Evolutionary conservation across 2,329 filamentous ascomycete genomes (phyloP).

Genomic region (Cladophialophora immunda): DNA sequence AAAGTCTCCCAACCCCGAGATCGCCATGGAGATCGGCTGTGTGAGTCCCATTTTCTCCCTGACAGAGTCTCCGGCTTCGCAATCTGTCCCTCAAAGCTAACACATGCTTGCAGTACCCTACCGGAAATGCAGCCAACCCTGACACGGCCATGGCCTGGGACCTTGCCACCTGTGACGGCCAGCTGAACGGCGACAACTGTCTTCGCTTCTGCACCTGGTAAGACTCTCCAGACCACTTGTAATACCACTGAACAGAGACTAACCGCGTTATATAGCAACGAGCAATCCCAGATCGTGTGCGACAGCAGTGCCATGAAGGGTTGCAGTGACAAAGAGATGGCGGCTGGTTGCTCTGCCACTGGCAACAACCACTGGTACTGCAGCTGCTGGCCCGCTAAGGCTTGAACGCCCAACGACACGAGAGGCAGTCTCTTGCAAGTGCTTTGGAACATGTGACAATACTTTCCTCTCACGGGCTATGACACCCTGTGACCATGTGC

Average conservation of each 20-base stretch:
- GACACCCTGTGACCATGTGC: background rate
- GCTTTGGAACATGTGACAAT: background rate
- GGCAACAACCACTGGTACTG: conserved; percentile 6
- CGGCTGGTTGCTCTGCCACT: conserved; percentile 3
- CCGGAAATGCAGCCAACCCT: conserved; percentile 7
- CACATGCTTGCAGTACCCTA: conserved; percentile 5
- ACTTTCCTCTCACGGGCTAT: background rate
- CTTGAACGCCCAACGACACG: background rate
- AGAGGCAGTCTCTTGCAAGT: background rate
- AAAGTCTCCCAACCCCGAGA: conserved; percentile 1
- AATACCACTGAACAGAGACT: background rate
- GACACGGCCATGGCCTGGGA: conserved; percentile 6
- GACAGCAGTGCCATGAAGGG: conserved; percentile 11
- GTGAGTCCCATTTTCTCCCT: conserved; percentile 1
- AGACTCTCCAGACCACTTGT: background rate
- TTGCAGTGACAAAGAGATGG: conserved; percentile 13
- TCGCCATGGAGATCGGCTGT: conserved; percentile 17
- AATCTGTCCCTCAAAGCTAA: background rate
- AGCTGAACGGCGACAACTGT: conserved; percentile 16
- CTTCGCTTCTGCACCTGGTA: conserved; percentile 20
- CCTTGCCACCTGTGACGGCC: conserved; percentile 6
- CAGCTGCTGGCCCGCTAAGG: conserved; percentile 20
- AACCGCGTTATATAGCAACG: conserved; percentile 2
- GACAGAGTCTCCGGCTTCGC: background rate
- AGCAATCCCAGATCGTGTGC: conserved; percentile 15